A percentile compares a stretch with the other conserved stretches of the same genome.
These are phyloP conservation scores for Glarea lozoyensis DNA, from an alignment of 495 filamentous ascomycete species.

Conservation along the genomic window DNA sequence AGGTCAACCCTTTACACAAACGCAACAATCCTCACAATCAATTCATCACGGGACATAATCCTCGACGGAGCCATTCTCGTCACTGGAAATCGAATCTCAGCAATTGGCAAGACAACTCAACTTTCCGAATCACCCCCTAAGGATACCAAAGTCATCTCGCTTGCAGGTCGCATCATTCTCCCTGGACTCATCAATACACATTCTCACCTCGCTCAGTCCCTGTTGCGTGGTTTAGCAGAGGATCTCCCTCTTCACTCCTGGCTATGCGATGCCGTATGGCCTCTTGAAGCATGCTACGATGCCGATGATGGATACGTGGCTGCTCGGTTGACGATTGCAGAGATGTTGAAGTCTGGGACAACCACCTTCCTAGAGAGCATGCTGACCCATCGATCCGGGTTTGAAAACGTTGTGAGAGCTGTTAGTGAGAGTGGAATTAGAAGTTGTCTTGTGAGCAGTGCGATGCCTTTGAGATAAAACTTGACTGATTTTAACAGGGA, in stretches of 20 bases:
- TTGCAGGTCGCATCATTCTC: conserved; percentile 12
- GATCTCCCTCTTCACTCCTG: conserved; percentile 16
- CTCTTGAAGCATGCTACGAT: conserved; percentile 12
- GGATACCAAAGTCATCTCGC: conserved; percentile 10
- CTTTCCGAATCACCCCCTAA: conserved; percentile 1
- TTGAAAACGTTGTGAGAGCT: conserved; percentile 16
- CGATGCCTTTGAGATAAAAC: neutral
- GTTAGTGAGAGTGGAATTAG: conserved; percentile 15
- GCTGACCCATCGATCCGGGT: conserved; percentile 18
- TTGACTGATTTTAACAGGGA: conserved; percentile 2
- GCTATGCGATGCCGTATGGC: conserved; percentile 19
- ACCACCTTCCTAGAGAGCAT: conserved; percentile 19
- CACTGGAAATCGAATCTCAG: conserved; percentile 8
- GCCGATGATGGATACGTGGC: conserved; percentile 17
- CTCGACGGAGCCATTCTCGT: conserved; percentile 15
- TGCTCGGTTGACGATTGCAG: conserved; percentile 14
- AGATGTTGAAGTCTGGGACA: conserved; percentile 19
- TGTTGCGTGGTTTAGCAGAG: conserved; percentile 15
- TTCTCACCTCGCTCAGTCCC: conserved; percentile 18
- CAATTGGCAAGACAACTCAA: conserved; percentile 9
- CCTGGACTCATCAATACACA: conserved; percentile 20
- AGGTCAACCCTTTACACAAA: conserved; percentile 16
- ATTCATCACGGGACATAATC: conserved; percentile 14
- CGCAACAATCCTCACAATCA: conserved; percentile 18
- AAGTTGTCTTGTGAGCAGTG: conserved; percentile 6